phyloP scores from a whole-genome alignment of 495 filamentous ascomycete genomes.

The Friedmanniomyces simplex region DNA sequence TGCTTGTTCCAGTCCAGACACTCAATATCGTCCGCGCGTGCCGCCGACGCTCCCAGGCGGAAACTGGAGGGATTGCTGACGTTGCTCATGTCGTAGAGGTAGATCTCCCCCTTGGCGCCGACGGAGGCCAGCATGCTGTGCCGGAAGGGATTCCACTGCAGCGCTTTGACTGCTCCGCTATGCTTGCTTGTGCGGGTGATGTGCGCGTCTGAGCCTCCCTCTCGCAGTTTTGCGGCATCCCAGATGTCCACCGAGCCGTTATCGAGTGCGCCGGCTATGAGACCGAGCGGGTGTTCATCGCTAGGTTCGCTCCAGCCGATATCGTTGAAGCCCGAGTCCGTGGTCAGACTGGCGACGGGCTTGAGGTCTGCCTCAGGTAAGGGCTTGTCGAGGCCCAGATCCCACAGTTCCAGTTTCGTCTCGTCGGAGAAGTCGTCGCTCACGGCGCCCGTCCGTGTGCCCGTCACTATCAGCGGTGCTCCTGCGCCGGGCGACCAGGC shows the following conservation, averaged over 20 bases:
- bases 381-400: conserved; percentile 65
- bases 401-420: conserved; percentile 94
- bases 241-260: conserved; percentile 93
- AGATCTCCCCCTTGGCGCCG: conserved; percentile 92
- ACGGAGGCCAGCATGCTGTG: conserved; percentile 86
- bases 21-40: conserved; percentile 85
- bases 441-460: conserved; percentile 87
- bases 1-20: conserved; percentile 91
- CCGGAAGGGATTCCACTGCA: conserved; percentile 95
- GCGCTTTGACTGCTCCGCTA: conserved; percentile 80
- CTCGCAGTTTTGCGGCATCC: conserved; percentile 80
- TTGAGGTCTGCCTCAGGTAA: conserved; percentile 72
- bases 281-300: conserved; percentile 63
- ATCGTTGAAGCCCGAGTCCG: conserved; percentile 94
- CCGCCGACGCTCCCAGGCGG: conserved; percentile 75
- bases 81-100: conserved; percentile 88
- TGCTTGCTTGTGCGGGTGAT: conserved; percentile 89
- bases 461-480: conserved; percentile 79
- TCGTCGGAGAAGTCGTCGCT: conserved; percentile 97
- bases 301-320: conserved; percentile 83
- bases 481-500: conserved; percentile 79
- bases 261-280: conserved; percentile 91
- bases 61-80: conserved; percentile 59
- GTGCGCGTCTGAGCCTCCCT: conserved; percentile 52
- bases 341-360: conserved; percentile 69